Base-by-base conservation (phyloP, 2,329 filamentous ascomycete genomes). In the Chalaropsis thielavioides region DNA sequence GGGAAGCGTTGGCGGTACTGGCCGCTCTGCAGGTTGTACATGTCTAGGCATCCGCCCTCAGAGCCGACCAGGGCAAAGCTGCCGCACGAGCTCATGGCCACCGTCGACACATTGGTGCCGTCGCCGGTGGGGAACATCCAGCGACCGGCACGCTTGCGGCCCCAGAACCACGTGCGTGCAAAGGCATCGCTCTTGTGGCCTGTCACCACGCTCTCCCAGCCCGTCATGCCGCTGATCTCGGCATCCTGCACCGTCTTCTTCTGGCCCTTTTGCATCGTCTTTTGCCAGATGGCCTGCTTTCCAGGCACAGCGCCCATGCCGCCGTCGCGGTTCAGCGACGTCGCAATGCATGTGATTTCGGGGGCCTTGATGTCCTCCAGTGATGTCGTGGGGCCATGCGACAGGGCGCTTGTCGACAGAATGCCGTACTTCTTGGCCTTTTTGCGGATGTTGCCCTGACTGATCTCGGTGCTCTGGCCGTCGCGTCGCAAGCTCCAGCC, bases 101-200 rank as follows among this genome's bases (percentile, higher is more conserved):
- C 90, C 63, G 89, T 92, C 69, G 88, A 83, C 67, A 96, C 92
- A 71, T 90, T 83, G n/a, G 84, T 82, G 19, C 83, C 83, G 75
- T 99, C 94, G 49, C 87, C 83, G 0, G 92, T 96, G 69, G 89
- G 85, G 70, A 99, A 90, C 0, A 89, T 87, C 94, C 94, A 99
- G 68, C 94, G 82, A 11, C 94, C 94, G 61, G 94, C 92, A 70
- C 88, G 86, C 75, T 95, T 96, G 65, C 90, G 86, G 5, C 92
- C 94, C 92, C 94, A 97, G 76, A 96, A 96, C 94, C 94, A 99
- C 1, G 94, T 97, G 63, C 94, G 84, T 19, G 91, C 94, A 72
- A 83, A 89, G 56, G 85, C 82, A 71, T 97, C 92, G 62, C 87
- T 84, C 71, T 87, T 87, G 73, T 99, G 95, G 10, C 91, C 92